Conservation (phyloP, 352 stramenopile species). For the Pythium vanterpoolii region DNA sequence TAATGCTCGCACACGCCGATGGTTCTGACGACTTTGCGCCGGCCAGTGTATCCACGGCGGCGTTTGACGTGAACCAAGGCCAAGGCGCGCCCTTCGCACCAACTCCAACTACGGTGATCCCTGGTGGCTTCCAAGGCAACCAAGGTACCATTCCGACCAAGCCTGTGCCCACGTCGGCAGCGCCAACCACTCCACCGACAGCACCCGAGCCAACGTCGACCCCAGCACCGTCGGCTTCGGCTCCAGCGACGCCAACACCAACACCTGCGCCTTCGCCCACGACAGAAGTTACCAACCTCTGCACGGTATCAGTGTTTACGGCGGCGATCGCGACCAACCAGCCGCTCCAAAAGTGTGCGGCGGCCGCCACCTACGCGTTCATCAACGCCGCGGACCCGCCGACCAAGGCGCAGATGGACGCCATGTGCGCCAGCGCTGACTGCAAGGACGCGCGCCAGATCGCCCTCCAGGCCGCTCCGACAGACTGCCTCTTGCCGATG, state of each 20-base stretch:
- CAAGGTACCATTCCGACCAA: conserved; percentile 9
- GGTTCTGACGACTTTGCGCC: conserved; percentile 4
- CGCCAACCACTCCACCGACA: not conserved
- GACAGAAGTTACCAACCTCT: not conserved
- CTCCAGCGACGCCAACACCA: not conserved
- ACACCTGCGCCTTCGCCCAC: not conserved
- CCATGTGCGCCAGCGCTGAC: conserved; percentile 11
- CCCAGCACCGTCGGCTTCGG: not conserved
- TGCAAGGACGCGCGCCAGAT: conserved; percentile 12
- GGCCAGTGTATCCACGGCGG: conserved; percentile 2
- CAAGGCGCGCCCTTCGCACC: not conserved
- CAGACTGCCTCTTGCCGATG: conserved; percentile 15
- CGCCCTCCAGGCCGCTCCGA: conserved; percentile 1
- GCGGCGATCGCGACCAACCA: conserved; percentile 10
- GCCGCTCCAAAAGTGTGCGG: conserved; percentile 6
- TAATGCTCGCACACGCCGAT: conserved; percentile 7
- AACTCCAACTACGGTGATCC: not conserved
- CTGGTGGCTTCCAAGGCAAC: conserved; percentile 2
- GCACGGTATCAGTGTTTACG: conserved; percentile 2
- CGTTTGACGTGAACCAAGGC: not conserved
- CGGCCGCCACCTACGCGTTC: conserved; percentile 13
- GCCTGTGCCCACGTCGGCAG: not conserved
- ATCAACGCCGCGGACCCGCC: conserved; percentile 9
- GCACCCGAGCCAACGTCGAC: not conserved
- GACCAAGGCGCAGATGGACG: conserved; percentile 10